phyloP scores from a whole-genome alignment of 2,329 filamentous ascomycete genomes.

The Calonectria pteridis region DNA sequence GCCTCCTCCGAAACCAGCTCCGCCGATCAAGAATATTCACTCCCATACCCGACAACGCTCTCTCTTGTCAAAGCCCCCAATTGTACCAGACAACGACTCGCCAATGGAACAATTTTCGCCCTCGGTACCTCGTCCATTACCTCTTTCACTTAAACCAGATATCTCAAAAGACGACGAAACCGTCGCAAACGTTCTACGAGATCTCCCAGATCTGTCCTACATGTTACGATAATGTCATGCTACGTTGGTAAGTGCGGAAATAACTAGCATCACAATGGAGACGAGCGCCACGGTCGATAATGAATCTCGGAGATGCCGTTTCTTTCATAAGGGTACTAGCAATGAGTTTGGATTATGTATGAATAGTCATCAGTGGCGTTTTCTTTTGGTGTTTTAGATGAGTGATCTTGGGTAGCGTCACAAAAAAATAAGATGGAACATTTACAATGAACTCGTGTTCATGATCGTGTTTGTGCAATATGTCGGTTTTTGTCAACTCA shows the following conservation, averaged over 20 bases:
- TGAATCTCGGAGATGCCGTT: slow-evolving; percentile 13
- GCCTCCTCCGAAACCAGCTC: slow-evolving; percentile 18
- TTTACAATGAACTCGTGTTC: neutral
- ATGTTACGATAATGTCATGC: slow-evolving; percentile 54
- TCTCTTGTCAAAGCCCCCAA: slow-evolving; percentile 19
- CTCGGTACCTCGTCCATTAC: slow-evolving; percentile 18
- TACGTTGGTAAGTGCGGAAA: slow-evolving; percentile 17
- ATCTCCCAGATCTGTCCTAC: slow-evolving; percentile 59
- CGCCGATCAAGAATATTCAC: slow-evolving; percentile 19
- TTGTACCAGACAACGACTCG: slow-evolving; percentile 11
- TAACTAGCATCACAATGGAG: neutral
- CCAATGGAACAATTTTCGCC: slow-evolving; percentile 17
- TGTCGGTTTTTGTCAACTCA: too few species aligned
- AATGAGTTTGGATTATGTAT: neutral
- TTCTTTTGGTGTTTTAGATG: slow-evolving; percentile 1
- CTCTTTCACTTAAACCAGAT: slow-evolving; percentile 11
- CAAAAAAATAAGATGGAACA: neutral
- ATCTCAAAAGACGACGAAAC: slow-evolving; percentile 47
- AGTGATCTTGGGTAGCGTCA: neutral
- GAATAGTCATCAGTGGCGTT: slow-evolving; percentile 18
- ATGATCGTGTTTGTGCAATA: neutral
- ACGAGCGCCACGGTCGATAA: slow-evolving; percentile 17
- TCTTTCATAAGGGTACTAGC: slow-evolving; percentile 13
- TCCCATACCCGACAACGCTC: slow-evolving; percentile 15
- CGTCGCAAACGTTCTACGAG: slow-evolving; percentile 51